Evolutionary conservation across 176 grass and related monocot genomes (phyloP).

Genomic region (barley (Hordeum vulgare)): MorexV3_pseudomolecules_assembly NC_058519.1:461776205-461776704

Average conservation of each 20-base stretch:
- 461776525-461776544: neutral
- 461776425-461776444: no score
- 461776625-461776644: slow-evolving; percentile 49
- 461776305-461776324: neutral
- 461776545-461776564: neutral
- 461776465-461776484: neutral
- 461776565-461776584: neutral
- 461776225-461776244: neutral
- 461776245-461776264: neutral
- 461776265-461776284: neutral
- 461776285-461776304: neutral
- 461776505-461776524: neutral
- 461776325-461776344: neutral
- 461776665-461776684: slow-evolving; percentile 90
- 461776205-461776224: neutral
- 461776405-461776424: no score
- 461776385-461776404: neutral
- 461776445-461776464: no score
- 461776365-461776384: neutral
- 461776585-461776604: neutral
- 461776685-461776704: slow-evolving; percentile 91
- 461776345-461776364: neutral
- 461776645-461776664: slow-evolving; percentile 87
- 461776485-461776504: neutral
- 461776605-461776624: neutral